Evolutionary conservation across 192 early-diverging fungal species (phyloP), one percentile per base, ranked within the genome.

Genomic region (Linnemannia zychae): DNA sequence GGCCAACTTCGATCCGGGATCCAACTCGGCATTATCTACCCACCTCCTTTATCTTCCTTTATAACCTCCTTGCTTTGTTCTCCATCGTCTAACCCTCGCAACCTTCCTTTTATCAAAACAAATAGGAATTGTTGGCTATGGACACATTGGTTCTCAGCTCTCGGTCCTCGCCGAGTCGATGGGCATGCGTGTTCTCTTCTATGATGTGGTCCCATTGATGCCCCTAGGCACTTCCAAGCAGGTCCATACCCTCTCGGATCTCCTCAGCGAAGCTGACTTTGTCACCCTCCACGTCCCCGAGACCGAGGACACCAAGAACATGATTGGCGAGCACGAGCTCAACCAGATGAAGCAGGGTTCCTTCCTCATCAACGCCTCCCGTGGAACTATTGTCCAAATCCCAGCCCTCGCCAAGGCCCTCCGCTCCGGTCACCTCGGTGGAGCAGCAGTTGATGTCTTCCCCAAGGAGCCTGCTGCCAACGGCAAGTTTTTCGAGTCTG

Each of bases 91-190:
- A 3, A 44, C 40, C 40, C 4, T 44, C 40, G 3, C 40, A 44
- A n/a, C n/a, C n/a, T n/a, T 44, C 40, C 40, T 13, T 33, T 3
- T 63, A 33, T 12, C n/a, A 24, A 47, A 12, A 31, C 47, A 15
- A 47, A 68, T 66, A 89, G 95, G 99, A 75, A 99, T 99, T 85
- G 90, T 99, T 68, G 99, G 99, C 15, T 99, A 99, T 88, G 99
- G 99, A 31, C 98, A 99, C 89, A 99, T 99, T 84, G 99, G 99
- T 65, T 93, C 96, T 9, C 99, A 99, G 89, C 91, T 99, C 38
- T 97, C 98, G 46, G 99, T 99, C 12, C 89, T 99, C 46, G 98
- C 97, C 33, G 99, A 99, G 87, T 90, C 97, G 4, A 90, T 99
- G 89, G 99, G 99, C 65, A 98, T 99, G 96, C 88, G 90, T 22